Evolutionary conservation across 192 early-diverging fungal species (phyloP).

Genomic region (Nowakowskiella sp.): DNA sequence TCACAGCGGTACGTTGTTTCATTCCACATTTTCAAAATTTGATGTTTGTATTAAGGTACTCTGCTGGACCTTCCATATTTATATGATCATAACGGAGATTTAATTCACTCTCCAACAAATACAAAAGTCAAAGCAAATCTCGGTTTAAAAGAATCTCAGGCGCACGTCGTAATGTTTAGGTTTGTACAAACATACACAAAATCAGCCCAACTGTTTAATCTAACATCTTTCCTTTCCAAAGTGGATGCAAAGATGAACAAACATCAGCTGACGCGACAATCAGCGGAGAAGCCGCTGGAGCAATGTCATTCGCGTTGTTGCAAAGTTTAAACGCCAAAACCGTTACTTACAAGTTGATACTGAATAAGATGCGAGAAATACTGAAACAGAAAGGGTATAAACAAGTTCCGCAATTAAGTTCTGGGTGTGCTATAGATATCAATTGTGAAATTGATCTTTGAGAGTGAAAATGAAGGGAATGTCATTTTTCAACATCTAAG

Average conservation of each 20-base stretch:
- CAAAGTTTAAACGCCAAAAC: slow-evolving; percentile 10
- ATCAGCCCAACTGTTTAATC: background rate
- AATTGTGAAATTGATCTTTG: no score
- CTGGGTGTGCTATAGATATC: slow-evolving; percentile 10
- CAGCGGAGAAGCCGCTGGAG: slow-evolving; percentile 44
- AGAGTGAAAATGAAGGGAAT: no score
- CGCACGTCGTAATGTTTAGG: slow-evolving; percentile 51
- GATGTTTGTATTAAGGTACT: background rate
- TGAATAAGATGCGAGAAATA: slow-evolving; percentile 3
- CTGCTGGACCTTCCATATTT: background rate
- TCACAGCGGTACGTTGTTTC: slow-evolving; percentile 18
- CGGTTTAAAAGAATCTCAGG: slow-evolving; percentile 4
- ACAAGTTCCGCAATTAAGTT: slow-evolving; percentile 10
- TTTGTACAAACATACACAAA: background rate
- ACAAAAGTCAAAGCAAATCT: background rate
- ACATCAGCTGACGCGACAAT: slow-evolving; percentile 50
- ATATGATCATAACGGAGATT: background rate
- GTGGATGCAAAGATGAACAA: slow-evolving; percentile 52
- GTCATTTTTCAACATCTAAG: no score
- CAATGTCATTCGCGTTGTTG: slow-evolving; percentile 46
- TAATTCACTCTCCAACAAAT: background rate
- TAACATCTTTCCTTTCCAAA: background rate
- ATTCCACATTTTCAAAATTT: background rate
- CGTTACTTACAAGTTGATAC: slow-evolving; percentile 28
- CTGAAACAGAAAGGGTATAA: slow-evolving; percentile 2